Evolutionary conservation across 2,329 filamentous ascomycete species (phyloP).

Genomic region (Colletotrichum incanum): DNA sequence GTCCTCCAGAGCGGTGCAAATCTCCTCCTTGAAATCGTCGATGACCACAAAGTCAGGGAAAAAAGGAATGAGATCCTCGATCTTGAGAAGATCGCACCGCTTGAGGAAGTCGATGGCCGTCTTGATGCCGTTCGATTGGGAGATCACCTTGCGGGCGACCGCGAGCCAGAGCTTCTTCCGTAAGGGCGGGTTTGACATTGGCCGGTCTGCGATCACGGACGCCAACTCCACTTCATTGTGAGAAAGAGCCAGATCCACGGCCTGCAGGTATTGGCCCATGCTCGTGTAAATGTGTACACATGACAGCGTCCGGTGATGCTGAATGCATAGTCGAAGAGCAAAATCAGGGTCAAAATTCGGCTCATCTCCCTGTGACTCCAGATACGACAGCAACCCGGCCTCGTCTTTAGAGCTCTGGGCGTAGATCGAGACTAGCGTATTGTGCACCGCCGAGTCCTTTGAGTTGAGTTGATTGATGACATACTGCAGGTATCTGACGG

Average conservation of each 20-base stretch:
- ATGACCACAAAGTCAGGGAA: slow-evolving; percentile 99
- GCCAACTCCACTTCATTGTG: slow-evolving; percentile 93
- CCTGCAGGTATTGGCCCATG: slow-evolving; percentile 95
- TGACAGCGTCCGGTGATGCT: slow-evolving; percentile 91
- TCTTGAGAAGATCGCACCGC: slow-evolving; percentile 90
- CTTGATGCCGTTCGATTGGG: slow-evolving; percentile 88
- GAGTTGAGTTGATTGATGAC: slow-evolving; percentile 90
- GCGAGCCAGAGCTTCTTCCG: slow-evolving; percentile 97
- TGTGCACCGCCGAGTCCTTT: slow-evolving; percentile 90
- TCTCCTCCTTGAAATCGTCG: slow-evolving; percentile 99
- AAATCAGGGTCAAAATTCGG: slow-evolving; percentile 96
- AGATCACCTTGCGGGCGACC: slow-evolving; percentile 94
- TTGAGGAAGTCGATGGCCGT: slow-evolving; percentile 94
- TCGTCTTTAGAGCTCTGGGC: slow-evolving; percentile 89
- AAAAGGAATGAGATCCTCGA: slow-evolving; percentile 97
- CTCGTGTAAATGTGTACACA: slow-evolving; percentile 98
- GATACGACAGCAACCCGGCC: slow-evolving; percentile 86
- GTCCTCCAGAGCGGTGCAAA: slow-evolving; percentile 92
- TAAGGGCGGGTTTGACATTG: slow-evolving; percentile 82
- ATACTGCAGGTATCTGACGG: slow-evolving; percentile 92
- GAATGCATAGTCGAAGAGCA: slow-evolving; percentile 93
- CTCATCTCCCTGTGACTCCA: slow-evolving; percentile 90
- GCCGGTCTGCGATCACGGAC: slow-evolving; percentile 88
- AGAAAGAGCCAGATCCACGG: slow-evolving; percentile 91
- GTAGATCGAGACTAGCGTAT: slow-evolving; percentile 96